Conservation (phyloP, 371 early-diverging fungal genomes). For the Coemansia sp. region DNA sequence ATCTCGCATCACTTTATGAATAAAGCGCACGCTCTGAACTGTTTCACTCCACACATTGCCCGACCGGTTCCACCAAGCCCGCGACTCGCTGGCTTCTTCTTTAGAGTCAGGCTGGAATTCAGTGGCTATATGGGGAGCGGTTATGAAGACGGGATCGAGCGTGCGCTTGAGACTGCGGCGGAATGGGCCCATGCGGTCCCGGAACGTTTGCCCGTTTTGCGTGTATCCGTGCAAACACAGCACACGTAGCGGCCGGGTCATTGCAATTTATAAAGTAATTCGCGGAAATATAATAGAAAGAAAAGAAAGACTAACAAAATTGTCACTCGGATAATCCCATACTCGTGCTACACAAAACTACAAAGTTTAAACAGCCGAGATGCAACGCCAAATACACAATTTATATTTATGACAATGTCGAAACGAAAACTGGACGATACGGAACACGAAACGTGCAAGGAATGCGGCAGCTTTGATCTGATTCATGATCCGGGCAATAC, state of each 20-base stretch:
- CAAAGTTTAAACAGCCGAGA: neutral
- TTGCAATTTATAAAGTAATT: neutral
- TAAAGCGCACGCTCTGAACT: neutral
- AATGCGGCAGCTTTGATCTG: conserved; percentile 12
- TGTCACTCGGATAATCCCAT: too few species aligned
- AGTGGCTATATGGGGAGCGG: conserved; percentile 28
- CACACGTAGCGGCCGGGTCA: conserved; percentile 8
- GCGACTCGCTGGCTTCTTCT: neutral
- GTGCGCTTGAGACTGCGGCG: conserved; percentile 20
- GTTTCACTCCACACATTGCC: conserved; percentile 6
- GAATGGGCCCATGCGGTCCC: conserved; percentile 35
- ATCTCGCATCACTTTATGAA: neutral
- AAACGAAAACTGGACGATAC: neutral
- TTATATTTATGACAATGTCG: neutral
- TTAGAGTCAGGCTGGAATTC: neutral
- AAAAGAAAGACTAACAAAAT: too few species aligned
- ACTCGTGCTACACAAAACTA: neutral
- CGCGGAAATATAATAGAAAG: too few species aligned
- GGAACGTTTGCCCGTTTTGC: conserved; percentile 32
- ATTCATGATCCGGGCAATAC: conserved; percentile 7
- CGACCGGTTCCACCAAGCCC: conserved; percentile 42
- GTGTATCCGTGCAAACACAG: conserved; percentile 47
- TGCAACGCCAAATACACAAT: neutral
- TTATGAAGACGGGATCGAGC: conserved; percentile 18
- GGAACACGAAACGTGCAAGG: neutral